A percentile compares a stretch with the other conserved stretches of the same genome.
Conservation (phyloP, 345 rosid species). For the Arabis hirsuta region DNA sequence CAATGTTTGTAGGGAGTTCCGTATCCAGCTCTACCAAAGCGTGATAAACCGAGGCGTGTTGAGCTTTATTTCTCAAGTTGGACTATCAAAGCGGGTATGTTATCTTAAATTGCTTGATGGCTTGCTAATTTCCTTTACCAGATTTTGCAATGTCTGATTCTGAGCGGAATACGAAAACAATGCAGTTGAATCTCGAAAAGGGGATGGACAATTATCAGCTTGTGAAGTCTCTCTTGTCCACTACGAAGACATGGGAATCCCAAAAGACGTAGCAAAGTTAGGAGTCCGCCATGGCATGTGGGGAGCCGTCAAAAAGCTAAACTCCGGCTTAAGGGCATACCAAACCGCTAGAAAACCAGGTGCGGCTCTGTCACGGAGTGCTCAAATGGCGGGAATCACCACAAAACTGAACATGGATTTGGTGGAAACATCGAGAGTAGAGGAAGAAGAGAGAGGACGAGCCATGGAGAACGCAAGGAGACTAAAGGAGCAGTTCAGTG, state of each 20-base stretch:
- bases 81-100: constrained; percentile 83
- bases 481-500: constrained; percentile 31
- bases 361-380: constrained; percentile 64
- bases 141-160: background rate
- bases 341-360: constrained; percentile 73
- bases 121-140: background rate
- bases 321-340: constrained; percentile 82
- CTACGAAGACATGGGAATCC: constrained; percentile 97
- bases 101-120: background rate
- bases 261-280: constrained; percentile 93
- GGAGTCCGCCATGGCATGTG: constrained; percentile 97
- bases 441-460: constrained; percentile 46
- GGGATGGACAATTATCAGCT: constrained; percentile 80
- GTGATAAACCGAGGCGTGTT: constrained; percentile 93
- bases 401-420: constrained; percentile 62
- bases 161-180: background rate
- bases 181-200: constrained; percentile 86
- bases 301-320: constrained; percentile 91
- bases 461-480: constrained; percentile 13
- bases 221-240: constrained; percentile 91
- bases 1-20: constrained; percentile 65
- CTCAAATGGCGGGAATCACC: constrained; percentile 70
- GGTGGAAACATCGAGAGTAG: constrained; percentile 44
- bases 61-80: constrained; percentile 91
- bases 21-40: constrained; percentile 62